These are phyloP conservation scores for Camelina laxa DNA, from an alignment of 345 rosid species.

Conservation along the genomic window DNA sequence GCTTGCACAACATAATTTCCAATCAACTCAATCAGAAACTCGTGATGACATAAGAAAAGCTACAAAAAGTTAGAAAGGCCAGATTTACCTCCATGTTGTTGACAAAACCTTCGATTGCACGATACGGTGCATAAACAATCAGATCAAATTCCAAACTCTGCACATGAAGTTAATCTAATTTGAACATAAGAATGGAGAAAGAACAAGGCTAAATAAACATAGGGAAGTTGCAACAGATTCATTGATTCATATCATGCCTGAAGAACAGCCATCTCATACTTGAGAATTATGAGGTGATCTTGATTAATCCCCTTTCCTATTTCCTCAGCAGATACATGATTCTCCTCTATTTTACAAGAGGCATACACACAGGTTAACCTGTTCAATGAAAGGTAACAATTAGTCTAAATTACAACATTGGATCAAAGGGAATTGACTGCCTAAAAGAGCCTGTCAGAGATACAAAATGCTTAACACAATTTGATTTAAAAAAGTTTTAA, in stretches of 20 bases:
- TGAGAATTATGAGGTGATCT: slow-evolving; percentile 97
- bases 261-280: slow-evolving; percentile 94
- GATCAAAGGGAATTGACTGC: not conserved
- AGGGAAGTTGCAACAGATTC: slow-evolving; percentile 22
- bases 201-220: slow-evolving; percentile 10
- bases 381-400: slow-evolving; percentile 34
- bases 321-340: slow-evolving; percentile 99
- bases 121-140: slow-evolving; percentile 94
- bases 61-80: not conserved
- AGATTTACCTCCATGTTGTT: slow-evolving; percentile 69
- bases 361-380: slow-evolving; percentile 98
- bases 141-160: slow-evolving; percentile 98
- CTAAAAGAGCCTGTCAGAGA: not conserved
- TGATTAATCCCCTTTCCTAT: slow-evolving; percentile 97
- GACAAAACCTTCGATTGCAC: slow-evolving; percentile 88
- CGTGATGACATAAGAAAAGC: slow-evolving; percentile 1
- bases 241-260: slow-evolving; percentile 62
- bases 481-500: not conserved
- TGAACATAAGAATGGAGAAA: slow-evolving; percentile 20
- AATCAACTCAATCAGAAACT: not conserved
- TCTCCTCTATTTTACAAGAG: slow-evolving; percentile 97
- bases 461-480: not conserved
- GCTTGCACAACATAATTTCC: slow-evolving; percentile 8
- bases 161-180: slow-evolving; percentile 35
- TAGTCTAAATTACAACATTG: slow-evolving; percentile 35